Evolutionary conservation across 1,284 basidiomycete genomes (phyloP), one percentile per base, ranked within the genome.

Genomic region (Xerocomus minutiporus): DNA sequence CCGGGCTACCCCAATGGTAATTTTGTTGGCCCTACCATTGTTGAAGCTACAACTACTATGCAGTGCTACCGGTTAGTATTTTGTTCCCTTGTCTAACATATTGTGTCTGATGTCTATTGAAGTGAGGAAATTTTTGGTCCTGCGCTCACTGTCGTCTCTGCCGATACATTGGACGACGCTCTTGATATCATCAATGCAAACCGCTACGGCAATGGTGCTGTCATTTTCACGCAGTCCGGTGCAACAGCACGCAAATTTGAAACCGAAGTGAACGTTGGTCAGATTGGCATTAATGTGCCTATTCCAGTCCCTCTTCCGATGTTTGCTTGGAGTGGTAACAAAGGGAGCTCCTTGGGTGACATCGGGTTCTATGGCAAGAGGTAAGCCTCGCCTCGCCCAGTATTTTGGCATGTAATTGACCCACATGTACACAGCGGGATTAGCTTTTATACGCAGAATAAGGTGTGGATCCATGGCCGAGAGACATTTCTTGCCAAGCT

Each of bases 121-220:
- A 94, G 91, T 58, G 85, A 93, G 67, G 95, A 98, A 71, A 97
- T 98, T 60, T 98, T 98, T 62, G 96, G 95, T 2, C 96, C 96
- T 3, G 95, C 88, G 0, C 78, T 99, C 39, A 77, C 88, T 23
- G 79, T 97, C 49, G 69, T 98, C 59, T 78, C 82, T 51, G 91
- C 88, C 6, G 84, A 93, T 51, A 93, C 87, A 1, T 76, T 99
- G 44, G 94, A 98, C 60, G 92, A 97, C 60, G 96, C 94, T 20
- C 80, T 97, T 56, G 82, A 84, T 35, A 84, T 97, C 58, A 86
- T 97, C 73, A 97, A 97, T 73, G 73, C 76, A 51, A 97, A 97
- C 74, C 80, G 75, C 65, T 97, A 91, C 67, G 91, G 95, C 3
- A 98, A 98, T 68, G 96, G 95, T 29, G 84, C 93, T n/a, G 91